Percentiles rank a stretch among this genome's conserved stretches.
Conservation (phyloP, 2,329 filamentous ascomycete species). For the Fusarium sp. region DNA sequence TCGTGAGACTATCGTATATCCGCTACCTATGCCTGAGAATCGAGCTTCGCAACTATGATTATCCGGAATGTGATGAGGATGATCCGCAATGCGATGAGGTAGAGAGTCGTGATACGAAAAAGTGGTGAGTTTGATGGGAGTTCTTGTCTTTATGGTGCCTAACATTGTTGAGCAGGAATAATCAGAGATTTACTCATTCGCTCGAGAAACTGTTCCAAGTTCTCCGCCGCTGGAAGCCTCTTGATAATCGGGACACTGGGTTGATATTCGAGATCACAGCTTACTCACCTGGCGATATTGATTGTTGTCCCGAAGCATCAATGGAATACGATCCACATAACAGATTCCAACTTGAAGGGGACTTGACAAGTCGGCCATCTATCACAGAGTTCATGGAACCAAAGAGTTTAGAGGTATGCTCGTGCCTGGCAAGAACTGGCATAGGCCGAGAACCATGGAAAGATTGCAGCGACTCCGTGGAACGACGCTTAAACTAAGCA, state of each 20-base stretch:
- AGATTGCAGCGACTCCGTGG: rapidly evolving
- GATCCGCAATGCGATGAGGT: not conserved
- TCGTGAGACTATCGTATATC: not conserved
- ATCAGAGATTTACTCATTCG: not conserved
- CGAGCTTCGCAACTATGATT: not conserved
- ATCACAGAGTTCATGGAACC: rapidly evolving
- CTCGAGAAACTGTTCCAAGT: rapidly evolving
- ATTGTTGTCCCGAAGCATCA: rapidly evolving
- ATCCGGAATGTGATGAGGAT: not conserved
- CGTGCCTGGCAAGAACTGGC: not conserved
- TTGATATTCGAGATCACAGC: not conserved
- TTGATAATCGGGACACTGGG: rapidly evolving
- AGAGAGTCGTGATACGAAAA: not conserved
- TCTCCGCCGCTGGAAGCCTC: rapidly evolving
- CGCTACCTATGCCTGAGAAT: not conserved
- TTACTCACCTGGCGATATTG: not conserved
- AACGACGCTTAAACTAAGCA: rapidly evolving
- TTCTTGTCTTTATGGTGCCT: rapidly evolving
- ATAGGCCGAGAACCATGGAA: rapidly evolving
- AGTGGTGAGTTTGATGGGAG: not conserved
- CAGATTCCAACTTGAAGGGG: not conserved
- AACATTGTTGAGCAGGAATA: not conserved
- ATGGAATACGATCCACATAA: not conserved
- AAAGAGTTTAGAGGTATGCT: not conserved
- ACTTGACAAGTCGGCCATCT: rapidly evolving